Percentiles rank a stretch among this genome's conserved stretches.
phyloP scores from a whole-genome alignment of 2,329 filamentous ascomycete genomes.

The Botrytis sinoallii region DNA sequence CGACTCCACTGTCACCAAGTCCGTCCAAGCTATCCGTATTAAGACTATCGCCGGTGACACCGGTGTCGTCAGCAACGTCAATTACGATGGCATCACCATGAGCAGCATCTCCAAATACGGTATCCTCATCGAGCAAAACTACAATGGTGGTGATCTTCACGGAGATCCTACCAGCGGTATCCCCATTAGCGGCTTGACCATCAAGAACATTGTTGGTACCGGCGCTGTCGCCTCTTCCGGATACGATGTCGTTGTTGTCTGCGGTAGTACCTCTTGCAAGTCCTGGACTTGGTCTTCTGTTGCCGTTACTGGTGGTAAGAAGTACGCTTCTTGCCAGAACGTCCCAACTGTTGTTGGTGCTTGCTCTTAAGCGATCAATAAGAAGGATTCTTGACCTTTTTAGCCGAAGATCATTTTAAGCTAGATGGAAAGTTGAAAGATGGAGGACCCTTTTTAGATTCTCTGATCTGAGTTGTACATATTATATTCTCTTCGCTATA shows the following conservation, averaged over 20 bases:
- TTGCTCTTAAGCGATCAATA: not conserved
- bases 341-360: not conserved
- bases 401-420: not conserved
- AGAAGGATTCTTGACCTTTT: not conserved
- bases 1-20: not conserved
- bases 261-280: not conserved
- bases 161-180: not conserved
- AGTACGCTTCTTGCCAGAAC: not conserved
- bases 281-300: not conserved
- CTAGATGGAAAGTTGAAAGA: not conserved
- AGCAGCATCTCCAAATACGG: not conserved
- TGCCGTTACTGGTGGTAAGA: not conserved
- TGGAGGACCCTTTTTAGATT: not conserved
- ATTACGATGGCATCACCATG: not conserved
- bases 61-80: not conserved
- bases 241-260: not conserved
- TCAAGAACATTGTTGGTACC: not conserved
- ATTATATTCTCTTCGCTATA: not conserved
- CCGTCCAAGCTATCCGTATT: not conserved
- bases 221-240: not conserved
- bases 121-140: not conserved
- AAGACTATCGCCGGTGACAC: not conserved
- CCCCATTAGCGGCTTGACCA: not conserved
- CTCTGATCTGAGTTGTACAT: not conserved
- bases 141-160: not conserved